Conservation (phyloP, 2,329 filamentous ascomycete genomes). For the Aspergillus sp. region DNA sequence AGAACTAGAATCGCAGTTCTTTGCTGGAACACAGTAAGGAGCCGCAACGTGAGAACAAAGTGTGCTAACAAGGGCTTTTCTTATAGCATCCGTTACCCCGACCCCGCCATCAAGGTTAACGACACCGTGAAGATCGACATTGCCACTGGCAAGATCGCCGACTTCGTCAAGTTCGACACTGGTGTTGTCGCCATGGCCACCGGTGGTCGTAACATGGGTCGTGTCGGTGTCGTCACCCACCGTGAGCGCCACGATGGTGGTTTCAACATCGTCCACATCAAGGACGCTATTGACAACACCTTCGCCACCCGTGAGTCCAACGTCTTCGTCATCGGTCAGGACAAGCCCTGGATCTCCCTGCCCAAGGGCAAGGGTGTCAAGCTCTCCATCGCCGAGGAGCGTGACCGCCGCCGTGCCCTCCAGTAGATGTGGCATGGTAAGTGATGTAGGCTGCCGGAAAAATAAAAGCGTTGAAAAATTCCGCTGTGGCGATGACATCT, state of each 20-base stretch:
- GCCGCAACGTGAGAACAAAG: conserved; percentile 21
- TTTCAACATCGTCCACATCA: conserved; percentile 99
- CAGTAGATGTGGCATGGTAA: conserved; percentile 39
- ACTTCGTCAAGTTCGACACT: conserved; percentile 99
- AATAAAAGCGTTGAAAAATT: conserved; percentile 31
- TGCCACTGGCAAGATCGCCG: conserved; percentile 92
- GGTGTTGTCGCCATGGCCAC: conserved; percentile 98
- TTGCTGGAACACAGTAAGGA: conserved; percentile 38
- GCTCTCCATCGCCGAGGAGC: conserved; percentile 98
- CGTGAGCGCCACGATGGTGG: conserved; percentile 99
- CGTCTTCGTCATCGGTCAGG: conserved; percentile 98
- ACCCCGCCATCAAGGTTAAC: conserved; percentile 98
- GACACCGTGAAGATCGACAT: conserved; percentile 99
- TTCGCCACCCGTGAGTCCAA: conserved; percentile 99
- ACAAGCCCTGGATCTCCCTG: conserved; percentile 99
- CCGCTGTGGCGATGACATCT: conserved; percentile 37
- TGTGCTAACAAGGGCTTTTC: conserved; percentile 35
- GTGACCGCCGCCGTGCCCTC: conserved; percentile 88
- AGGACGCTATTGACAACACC: conserved; percentile 99
- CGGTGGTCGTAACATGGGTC: conserved; percentile 99
- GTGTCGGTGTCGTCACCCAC: conserved; percentile 99
- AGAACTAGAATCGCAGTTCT: conserved; percentile 26
- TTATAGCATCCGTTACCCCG: conserved; percentile 95
- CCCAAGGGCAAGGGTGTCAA: conserved; percentile 99
- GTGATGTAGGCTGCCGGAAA: conserved; percentile 25